A percentile compares a stretch with the other conserved stretches of the same genome.
Conservation (phyloP, 2,329 filamentous ascomycete genomes). For the Fusarium neocosmosporiellum region DNA sequence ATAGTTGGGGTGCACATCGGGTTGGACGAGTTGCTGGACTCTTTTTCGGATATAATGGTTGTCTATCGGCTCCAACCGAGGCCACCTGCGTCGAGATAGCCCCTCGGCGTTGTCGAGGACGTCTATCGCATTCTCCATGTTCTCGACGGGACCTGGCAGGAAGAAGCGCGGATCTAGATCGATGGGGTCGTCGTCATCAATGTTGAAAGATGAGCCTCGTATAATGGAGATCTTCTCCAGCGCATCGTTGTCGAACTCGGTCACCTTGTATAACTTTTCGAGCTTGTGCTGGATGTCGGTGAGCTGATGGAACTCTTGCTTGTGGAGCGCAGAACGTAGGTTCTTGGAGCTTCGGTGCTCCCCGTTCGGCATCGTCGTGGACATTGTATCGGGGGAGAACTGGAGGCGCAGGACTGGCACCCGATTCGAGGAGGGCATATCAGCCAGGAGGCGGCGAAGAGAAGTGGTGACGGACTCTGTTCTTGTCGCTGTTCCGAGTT, state of each 20-base stretch:
- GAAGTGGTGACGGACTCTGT: neutral
- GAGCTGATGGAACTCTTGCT: neutral
- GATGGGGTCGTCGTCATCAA: constrained; percentile 24
- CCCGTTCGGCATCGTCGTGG: neutral
- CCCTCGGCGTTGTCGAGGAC: neutral
- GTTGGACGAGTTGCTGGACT: neutral
- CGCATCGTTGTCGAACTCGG: neutral
- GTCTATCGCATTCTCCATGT: neutral
- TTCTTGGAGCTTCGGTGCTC: neutral
- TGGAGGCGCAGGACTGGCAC: too few relatives aligned
- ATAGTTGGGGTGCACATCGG: neutral
- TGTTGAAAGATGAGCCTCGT: constrained; percentile 16
- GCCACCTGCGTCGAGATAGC: neutral
- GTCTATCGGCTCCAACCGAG: neutral
- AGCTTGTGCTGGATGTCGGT: neutral
- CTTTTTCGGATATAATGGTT: neutral
- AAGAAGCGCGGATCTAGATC: constrained; percentile 27
- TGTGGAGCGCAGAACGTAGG: neutral
- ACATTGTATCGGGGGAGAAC: neutral
- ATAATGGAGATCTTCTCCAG: neutral
- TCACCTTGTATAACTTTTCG: neutral
- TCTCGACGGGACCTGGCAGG: constrained; percentile 1
- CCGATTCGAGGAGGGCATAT: neutral
- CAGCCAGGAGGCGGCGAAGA: neutral
- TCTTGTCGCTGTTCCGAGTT: neutral